A percentile compares a stretch with the other conserved stretches of the same genome.
Conservation (phyloP, 75 land plant genomes). For the Cryptomeria japonica region DNA sequence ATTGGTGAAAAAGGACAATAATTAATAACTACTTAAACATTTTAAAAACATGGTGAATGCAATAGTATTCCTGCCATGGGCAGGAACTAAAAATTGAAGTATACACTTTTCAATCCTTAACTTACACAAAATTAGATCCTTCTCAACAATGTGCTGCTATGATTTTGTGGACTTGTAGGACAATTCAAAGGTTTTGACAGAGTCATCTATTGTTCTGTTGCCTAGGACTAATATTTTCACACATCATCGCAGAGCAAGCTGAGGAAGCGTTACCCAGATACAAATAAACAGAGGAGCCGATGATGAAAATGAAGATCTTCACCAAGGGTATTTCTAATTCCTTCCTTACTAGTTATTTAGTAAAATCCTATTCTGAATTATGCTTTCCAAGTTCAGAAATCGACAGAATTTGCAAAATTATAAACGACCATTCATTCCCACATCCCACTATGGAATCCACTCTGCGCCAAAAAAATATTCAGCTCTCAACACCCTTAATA, state of each 20-base stretch:
- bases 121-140: no score
- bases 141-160: no score
- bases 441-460: conserved; percentile 22
- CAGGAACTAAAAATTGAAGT: no score
- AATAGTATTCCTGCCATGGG: no score
- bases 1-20: no score
- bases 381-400: conserved; percentile 19
- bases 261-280: not conserved
- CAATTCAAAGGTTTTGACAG: no score
- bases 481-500: conserved; percentile 27
- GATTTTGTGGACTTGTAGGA: no score
- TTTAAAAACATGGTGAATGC: no score
- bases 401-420: conserved; percentile 38
- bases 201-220: not conserved
- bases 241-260: not conserved
- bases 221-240: not conserved
- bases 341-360: not conserved
- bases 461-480: conserved; percentile 9
- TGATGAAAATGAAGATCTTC: not conserved
- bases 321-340: not conserved
- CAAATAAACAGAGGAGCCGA: not conserved
- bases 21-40: no score
- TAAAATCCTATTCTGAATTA: not conserved
- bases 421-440: conserved; percentile 60
- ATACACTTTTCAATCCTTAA: no score